These are phyloP conservation scores for Acanthochlamys bracteata DNA, from an alignment of 106 monocot species.

Conservation along the genomic window DNA sequence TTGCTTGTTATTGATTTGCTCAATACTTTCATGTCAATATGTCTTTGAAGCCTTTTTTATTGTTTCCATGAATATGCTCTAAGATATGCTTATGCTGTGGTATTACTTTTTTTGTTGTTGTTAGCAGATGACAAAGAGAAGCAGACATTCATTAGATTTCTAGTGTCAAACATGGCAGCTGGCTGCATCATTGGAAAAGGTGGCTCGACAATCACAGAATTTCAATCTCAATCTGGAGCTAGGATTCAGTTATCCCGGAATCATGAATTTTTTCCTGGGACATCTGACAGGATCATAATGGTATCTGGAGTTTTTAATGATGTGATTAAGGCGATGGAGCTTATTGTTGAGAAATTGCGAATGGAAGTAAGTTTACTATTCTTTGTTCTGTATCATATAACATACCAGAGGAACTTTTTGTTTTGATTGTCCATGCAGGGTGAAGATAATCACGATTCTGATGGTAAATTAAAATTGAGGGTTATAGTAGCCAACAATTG, in stretches of 20 bases:
- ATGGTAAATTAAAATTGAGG: conserved; percentile 43
- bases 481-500: conserved; percentile 67
- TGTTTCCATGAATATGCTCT: neutral
- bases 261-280: conserved; percentile 95
- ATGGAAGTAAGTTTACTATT: conserved; percentile 45
- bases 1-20: neutral
- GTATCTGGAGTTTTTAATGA: conserved; percentile 76
- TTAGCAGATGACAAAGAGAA: conserved; percentile 72
- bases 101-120: neutral
- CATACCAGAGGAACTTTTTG: neutral
- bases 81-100: neutral
- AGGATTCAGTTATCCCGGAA: conserved; percentile 95
- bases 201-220: conserved; percentile 86
- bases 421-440: conserved; percentile 20
- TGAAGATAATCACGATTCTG: conserved; percentile 51
- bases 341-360: conserved; percentile 75
- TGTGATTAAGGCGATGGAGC: conserved; percentile 76
- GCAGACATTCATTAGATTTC: conserved; percentile 67
- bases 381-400: neutral
- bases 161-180: conserved; percentile 91
- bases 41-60: neutral
- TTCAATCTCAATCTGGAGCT: conserved; percentile 93
- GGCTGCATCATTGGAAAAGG: conserved; percentile 98
- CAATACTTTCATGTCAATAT: neutral
- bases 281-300: conserved; percentile 91